Evolutionary conservation across 768 basidiomycete species (phyloP), one percentile per base, ranked within the genome.

Genomic region (Calocybe gangraenosa): DNA sequence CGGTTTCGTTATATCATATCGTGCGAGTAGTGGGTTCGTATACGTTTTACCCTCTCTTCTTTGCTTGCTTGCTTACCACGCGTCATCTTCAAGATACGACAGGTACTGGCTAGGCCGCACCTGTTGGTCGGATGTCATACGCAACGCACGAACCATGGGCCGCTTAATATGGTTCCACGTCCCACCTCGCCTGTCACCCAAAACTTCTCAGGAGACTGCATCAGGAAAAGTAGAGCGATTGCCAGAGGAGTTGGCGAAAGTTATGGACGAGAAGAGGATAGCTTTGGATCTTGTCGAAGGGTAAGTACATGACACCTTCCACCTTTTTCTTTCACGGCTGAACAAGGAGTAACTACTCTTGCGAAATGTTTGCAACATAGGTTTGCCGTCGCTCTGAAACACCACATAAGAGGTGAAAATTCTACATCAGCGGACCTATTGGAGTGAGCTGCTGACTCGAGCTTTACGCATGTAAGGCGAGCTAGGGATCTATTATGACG

Each of bases 1-100:
- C 63, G 80, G 82, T 66, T 81, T 83, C 47, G 81, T 85, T 13
- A 80, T 85, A 21, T 79, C 80, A 0, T 83, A 81, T 61, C 73
- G 82, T 15, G 79, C 80, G 1, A 71, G 65, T 42, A 81, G 76
- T 46, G 81, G 80, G 75, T 79, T 47, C 37, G 74, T 60, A 18
- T 31, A 33, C 15, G 10, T 37, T 3, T 14, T 3, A 21, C 4
- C 18, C 10, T 21, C 22, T 3, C 28, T 34, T 19, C 30, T 35
- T 18, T 1, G 45, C 28, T 40, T 33, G 40, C 19, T 36, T 11
- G 20, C 13, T 20, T 39, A 14, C 33, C 32, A n/a, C 14, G 23
- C 11, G 7, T 31, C 28, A n/a, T 36, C 38, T 47, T 44, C 3
- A 43, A 79, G 78, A 3, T 82, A 82, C 51, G 79, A 82, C 49